Percentiles rank a stretch among this genome's conserved stretches.
Conservation (phyloP, 108 stramenopile species). For the Thalassiosira profunda region DNA sequence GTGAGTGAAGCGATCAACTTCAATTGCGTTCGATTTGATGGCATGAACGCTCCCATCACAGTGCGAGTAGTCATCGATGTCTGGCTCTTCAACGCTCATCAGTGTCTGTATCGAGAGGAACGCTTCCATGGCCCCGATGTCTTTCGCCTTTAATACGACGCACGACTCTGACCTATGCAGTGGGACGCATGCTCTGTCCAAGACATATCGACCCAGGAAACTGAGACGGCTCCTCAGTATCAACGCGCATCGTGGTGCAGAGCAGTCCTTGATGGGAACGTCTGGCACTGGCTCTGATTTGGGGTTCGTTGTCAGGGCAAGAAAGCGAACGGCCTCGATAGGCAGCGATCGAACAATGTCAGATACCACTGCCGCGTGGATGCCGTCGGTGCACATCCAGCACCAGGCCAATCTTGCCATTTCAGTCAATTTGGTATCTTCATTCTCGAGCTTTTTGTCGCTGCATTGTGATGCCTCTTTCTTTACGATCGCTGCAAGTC, state of each 20-base stretch:
- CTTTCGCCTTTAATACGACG: conserved; percentile 41
- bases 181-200: conserved; percentile 10
- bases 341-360: conserved; percentile 15
- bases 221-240: conserved; percentile 27
- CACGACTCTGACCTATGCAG: conserved; percentile 44
- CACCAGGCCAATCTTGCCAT: conserved; percentile 46
- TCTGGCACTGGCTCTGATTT: conserved; percentile 16
- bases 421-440: conserved; percentile 15
- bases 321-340: conserved; percentile 14
- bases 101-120: conserved; percentile 21
- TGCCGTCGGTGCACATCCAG: conserved; percentile 43
- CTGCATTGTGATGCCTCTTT: conserved; percentile 34
- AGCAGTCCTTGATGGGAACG: conserved; percentile 38
- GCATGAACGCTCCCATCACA: conserved; percentile 14
- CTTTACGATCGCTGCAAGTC: conserved; percentile 27
- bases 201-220: conserved; percentile 46
- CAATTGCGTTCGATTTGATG: conserved; percentile 14
- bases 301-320: conserved; percentile 25
- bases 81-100: conserved; percentile 16
- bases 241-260: conserved; percentile 30
- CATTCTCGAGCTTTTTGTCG: too few species aligned
- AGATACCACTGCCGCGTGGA: conserved; percentile 22
- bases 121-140: conserved; percentile 44
- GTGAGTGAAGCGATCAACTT: conserved; percentile 21
- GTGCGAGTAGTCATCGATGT: conserved; percentile 33